Percentiles rank a stretch among this genome's conserved stretches.
phyloP scores from a whole-genome alignment of 2,329 filamentous ascomycete species.

The Atkinsonella hypoxylon region DNA sequence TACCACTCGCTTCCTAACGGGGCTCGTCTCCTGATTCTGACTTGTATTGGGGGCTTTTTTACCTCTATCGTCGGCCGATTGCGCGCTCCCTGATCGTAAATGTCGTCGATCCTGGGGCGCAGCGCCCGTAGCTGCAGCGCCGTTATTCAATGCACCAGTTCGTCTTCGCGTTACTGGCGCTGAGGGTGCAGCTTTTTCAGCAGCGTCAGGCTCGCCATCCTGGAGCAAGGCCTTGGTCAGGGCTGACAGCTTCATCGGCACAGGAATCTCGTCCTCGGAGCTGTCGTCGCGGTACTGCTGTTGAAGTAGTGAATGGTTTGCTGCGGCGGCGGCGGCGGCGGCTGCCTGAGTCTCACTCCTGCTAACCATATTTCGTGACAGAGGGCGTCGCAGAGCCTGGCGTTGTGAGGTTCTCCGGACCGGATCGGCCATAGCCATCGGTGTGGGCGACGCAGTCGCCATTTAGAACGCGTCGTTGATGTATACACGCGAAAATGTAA shows the following conservation, averaged over 20 bases:
- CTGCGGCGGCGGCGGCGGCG: slow-evolving; percentile 15
- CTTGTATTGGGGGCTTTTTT: slow-evolving; percentile 4
- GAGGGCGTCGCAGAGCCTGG: slow-evolving; percentile 39
- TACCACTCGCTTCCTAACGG: slow-evolving; percentile 44
- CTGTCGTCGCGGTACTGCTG: slow-evolving; percentile 57
- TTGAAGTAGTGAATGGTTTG: slow-evolving; percentile 26
- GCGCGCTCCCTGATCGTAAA: slow-evolving; percentile 35
- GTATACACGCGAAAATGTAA: slow-evolving; percentile 1
- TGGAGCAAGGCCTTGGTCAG: slow-evolving; percentile 77
- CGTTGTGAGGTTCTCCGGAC: slow-evolving; percentile 42
- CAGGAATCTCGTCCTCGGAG: slow-evolving; percentile 86
- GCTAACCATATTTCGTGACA: slow-evolving; percentile 32
- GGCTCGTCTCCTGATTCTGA: slow-evolving; percentile 36
- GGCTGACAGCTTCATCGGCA: slow-evolving; percentile 87
- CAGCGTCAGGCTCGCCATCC: slow-evolving; percentile 41
- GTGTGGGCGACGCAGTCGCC: slow-evolving; percentile 44
- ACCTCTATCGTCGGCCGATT: slow-evolving; percentile 19
- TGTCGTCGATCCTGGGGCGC: slow-evolving; percentile 31
- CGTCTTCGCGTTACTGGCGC: slow-evolving; percentile 37
- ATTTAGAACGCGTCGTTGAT: slow-evolving; percentile 21
- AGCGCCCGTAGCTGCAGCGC: slow-evolving; percentile 27
- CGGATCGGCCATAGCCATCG: slow-evolving; percentile 38
- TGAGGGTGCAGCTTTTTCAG: slow-evolving; percentile 27
- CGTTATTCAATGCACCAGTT: slow-evolving; percentile 30
- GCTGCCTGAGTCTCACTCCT: slow-evolving; percentile 34